phyloP scores from a whole-genome alignment of 257 asterid species.

The Avicennia marina region DNA sequence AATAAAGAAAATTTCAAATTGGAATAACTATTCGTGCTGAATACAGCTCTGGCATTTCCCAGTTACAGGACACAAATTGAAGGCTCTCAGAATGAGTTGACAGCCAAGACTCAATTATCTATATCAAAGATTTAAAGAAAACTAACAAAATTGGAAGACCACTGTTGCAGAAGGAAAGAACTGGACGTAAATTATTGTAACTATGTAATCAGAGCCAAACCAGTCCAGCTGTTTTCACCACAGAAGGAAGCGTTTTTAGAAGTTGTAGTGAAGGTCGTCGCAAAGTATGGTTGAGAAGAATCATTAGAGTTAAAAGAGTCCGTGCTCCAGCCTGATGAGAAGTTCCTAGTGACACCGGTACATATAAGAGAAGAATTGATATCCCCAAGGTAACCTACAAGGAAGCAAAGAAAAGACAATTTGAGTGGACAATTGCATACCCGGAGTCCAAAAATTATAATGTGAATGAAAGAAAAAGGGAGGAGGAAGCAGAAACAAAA shows the following conservation, averaged over 20 bases:
- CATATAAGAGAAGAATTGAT: constrained; percentile 70
- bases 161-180: too few species aligned
- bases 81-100: too few species aligned
- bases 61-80: too few species aligned
- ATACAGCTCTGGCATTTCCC: too few species aligned
- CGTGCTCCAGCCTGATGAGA: constrained; percentile 99
- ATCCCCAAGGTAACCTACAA: constrained; percentile 79
- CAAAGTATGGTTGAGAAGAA: constrained; percentile 83
- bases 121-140: too few species aligned
- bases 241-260: constrained; percentile 65
- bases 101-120: too few species aligned
- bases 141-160: too few species aligned
- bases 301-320: constrained; percentile 71
- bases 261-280: constrained; percentile 76
- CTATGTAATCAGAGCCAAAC: neutral
- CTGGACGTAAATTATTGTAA: neutral
- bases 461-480: too few species aligned
- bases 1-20: too few species aligned
- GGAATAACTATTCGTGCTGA: too few species aligned
- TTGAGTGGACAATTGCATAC: neutral
- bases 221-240: constrained; percentile 38
- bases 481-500: too few species aligned
- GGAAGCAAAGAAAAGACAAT: constrained; percentile 6
- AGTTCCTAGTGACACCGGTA: constrained; percentile 78
- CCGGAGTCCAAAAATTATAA: too few species aligned